Conservation (phyloP, 371 early-diverging fungal species). For the Mortierella sp. region DNA sequence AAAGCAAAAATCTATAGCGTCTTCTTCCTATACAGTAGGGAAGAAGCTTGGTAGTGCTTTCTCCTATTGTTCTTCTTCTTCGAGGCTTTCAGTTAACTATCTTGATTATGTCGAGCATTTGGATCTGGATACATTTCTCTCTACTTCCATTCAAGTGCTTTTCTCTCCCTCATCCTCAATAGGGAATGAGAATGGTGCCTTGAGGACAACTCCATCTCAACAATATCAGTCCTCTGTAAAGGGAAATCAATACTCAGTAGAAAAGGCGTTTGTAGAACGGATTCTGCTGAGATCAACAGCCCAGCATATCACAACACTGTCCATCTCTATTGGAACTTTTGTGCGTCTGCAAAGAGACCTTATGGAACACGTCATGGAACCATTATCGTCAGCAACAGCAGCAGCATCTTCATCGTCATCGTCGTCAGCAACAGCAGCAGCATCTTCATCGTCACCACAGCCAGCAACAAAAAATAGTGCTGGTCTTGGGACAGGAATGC, state of each 20-base stretch:
- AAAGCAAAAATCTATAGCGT: background rate
- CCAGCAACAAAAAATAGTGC: conserved; percentile 7
- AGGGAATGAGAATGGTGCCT: background rate
- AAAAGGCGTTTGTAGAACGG: conserved; percentile 23
- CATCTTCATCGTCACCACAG: background rate
- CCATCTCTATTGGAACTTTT: conserved; percentile 22
- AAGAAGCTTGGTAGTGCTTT: background rate
- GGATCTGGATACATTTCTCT: conserved; percentile 28
- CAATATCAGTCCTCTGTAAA: background rate
- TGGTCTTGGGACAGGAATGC: conserved; percentile 17
- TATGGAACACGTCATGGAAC: conserved; percentile 12
- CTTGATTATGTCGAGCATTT: conserved; percentile 34
- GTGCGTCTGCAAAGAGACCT: conserved; percentile 24
- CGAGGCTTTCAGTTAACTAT: conserved; percentile 18
- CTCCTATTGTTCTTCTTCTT: no score
- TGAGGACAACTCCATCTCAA: background rate
- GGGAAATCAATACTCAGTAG: conserved; percentile 3
- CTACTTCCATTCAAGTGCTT: conserved; percentile 12
- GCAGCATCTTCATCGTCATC: background rate
- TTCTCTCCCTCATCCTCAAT: conserved; percentile 12
- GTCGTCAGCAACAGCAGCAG: background rate
- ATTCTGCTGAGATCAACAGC: conserved; percentile 20
- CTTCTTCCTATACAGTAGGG: background rate
- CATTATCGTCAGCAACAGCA: background rate
- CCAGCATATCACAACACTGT: conserved; percentile 25